Base-by-base conservation (phyloP, 768 basidiomycete species). In the Boletus tomentosulus region DNA sequence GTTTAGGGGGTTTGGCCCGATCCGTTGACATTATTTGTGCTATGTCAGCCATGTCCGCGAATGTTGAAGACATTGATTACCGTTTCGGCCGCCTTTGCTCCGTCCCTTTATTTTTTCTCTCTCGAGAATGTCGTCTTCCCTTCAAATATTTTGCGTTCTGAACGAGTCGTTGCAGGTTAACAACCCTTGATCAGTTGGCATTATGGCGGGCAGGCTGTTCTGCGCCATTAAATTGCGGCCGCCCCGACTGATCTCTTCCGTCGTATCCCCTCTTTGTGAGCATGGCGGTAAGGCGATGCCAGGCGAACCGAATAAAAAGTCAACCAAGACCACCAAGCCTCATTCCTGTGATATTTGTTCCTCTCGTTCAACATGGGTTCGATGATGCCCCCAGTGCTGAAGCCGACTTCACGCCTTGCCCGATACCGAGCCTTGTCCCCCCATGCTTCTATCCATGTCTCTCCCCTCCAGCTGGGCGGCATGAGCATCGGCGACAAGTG, bases 401-500 rank as follows among this genome's bases (percentile, higher is more conserved):
- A 61, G 47, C 72, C 72, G 3, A 54, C 65, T 13, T 70, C 73
- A 2, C 61, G 62, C 8, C 73, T 75, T 9, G 74, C 72, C 16
- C 58, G 68, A 16, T 74, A 77, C 60, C 73, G 78, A n/a, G 57
- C 59, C 13, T 64, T 79, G 15, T 71, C 74, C 0, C 72, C 75
- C 6, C 41, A 57, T 10, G 75, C 78, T 1, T 76, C 76, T 9
- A 65, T 80, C 27, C 74, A 73, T 42, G 80, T 80, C 15, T 81
- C 79, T 3, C 78, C 79, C 0, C 61, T 81, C 19, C 67, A 69
- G 30, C 73, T 81, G 27, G 78, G 79, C 3, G 78, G 71, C 4
- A 76, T 77, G 77, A 77, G 68, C 64, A 74, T 79, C 33, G 77
- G 78, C 7, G 73, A 78, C 56, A 69, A 74, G 47, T 78, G 77